Base-by-base conservation (phyloP, 441 rosid species). In the Sinapis alba region DNA sequence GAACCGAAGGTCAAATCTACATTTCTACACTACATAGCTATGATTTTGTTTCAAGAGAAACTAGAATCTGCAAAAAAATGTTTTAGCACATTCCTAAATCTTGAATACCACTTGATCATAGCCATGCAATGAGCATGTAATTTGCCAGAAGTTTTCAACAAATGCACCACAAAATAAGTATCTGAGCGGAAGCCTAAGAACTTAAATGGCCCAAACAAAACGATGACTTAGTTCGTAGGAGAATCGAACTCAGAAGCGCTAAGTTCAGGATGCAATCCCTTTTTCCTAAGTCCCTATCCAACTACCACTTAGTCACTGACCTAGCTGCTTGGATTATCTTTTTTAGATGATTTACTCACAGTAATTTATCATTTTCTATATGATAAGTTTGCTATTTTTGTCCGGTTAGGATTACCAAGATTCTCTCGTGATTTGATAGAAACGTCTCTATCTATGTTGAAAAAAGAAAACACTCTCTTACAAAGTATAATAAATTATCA, bases 381-480 rank as follows among this genome's bases (percentile, higher is more conserved):
- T 26, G 13, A 62, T 10, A 5, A 62, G 23, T n/a, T 28, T 19
- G 53, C 21, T 28, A 12, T 26, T 53, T 61, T 61, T 75, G 62
- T 74, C 68, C 12, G 20, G 11, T 68, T 68, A 21, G 18, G 32
- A 60, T 47, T 24, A 74, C 13, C 32, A 61, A 61, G 74, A 68
- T 68, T 61, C 74, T 68, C 32, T 61, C 23, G 74, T 61, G 43
- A 68, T 36, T 34, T 61, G 69, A 68, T 36, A 13, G 69, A 45
- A 47, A 68, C 72, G 28, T 36, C 38, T 62, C 57, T 63, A 69
- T 30, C 65, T 30, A 76, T 30, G 45, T 51, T 61, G 9, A 26
- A 68, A 51, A 51, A 51, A 75, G 45, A 38, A 34, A 47, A 47
- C 12, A 19, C 19, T 9, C 0, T 50, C 19, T 61, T n/a, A 68